These are phyloP conservation scores for Hypericum androsaemum DNA, from an alignment of 345 rosid species.

Conservation along the genomic window DNA sequence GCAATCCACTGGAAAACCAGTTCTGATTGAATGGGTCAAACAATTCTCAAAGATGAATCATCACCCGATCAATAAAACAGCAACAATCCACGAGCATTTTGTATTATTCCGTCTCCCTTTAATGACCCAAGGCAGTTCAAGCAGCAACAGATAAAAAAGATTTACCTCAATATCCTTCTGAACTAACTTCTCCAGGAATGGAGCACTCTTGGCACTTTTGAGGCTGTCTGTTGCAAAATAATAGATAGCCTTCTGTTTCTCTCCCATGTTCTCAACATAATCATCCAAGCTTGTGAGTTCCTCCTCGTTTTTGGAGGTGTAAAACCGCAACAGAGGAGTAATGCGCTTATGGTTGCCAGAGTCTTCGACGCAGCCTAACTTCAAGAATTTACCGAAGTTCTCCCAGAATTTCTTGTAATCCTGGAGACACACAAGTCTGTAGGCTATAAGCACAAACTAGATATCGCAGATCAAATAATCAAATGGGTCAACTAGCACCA, in stretches of 20 bases:
- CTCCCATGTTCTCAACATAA: conserved; percentile 88
- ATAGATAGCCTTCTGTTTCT: conserved; percentile 89
- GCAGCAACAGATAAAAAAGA: too few species aligned
- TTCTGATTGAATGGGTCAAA: neutral
- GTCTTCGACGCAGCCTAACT: conserved; percentile 93
- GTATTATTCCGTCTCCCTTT: neutral
- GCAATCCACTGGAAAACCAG: too few species aligned
- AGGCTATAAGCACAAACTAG: conserved; percentile 1
- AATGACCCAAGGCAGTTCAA: too few species aligned
- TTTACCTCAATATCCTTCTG: conserved; percentile 86
- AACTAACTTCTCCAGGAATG: conserved; percentile 88
- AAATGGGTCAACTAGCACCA: neutral
- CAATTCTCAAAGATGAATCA: neutral
- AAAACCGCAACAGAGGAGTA: conserved; percentile 69
- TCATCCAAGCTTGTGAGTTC: conserved; percentile 76
- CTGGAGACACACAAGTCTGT: conserved; percentile 28
- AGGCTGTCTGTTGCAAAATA: conserved; percentile 90
- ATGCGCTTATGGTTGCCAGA: conserved; percentile 94
- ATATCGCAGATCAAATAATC: neutral
- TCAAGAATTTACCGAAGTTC: conserved; percentile 83
- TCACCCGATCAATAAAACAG: neutral
- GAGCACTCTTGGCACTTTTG: conserved; percentile 90
- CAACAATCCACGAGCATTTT: neutral
- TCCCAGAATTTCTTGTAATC: conserved; percentile 99
- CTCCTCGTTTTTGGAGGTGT: conserved; percentile 78